Evolutionary conservation across 2,329 filamentous ascomycete species (phyloP).

Genomic region (Aureobasidium mangrovei): DNA sequence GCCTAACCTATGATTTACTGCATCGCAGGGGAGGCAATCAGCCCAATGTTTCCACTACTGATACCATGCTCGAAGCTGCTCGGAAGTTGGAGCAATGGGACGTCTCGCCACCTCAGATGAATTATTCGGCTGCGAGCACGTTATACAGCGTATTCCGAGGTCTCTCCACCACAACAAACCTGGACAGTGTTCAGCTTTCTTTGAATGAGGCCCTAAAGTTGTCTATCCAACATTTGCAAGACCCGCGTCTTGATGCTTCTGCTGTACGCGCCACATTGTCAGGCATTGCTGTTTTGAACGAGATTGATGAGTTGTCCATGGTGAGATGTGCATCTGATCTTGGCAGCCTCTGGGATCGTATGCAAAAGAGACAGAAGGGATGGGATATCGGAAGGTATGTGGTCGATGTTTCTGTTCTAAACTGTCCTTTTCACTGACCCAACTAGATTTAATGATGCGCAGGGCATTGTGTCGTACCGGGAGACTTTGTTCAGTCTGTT

Average conservation of each 20-base stretch:
- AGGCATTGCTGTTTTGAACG: conserved; percentile 63
- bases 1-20: conserved; percentile 72
- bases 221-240: conserved; percentile 6
- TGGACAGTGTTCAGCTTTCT: conserved; percentile 39
- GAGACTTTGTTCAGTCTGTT: conserved; percentile 76
- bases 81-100: conserved; percentile 87
- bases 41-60: conserved; percentile 50
- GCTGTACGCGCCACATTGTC: conserved; percentile 49
- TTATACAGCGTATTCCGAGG: conserved; percentile 76
- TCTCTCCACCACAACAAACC: conserved; percentile 57
- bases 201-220: conserved; percentile 1
- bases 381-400: conserved; percentile 68
- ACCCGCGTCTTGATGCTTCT: conserved; percentile 34
- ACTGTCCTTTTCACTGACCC: background rate
- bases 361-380: conserved; percentile 60
- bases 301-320: conserved; percentile 65
- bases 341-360: conserved; percentile 50
- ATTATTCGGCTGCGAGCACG: conserved; percentile 43
- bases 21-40: conserved; percentile 56
- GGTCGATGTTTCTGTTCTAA: background rate
- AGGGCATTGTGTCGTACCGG: conserved; percentile 70
- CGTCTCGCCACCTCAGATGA: conserved; percentile 60
- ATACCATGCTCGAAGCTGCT: conserved; percentile 70
- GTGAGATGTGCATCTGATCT: conserved; percentile 48
- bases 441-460: conserved; percentile 63